Conservation (phyloP, 2,329 filamentous ascomycete species). For the Fusarium buxicola region DNA sequence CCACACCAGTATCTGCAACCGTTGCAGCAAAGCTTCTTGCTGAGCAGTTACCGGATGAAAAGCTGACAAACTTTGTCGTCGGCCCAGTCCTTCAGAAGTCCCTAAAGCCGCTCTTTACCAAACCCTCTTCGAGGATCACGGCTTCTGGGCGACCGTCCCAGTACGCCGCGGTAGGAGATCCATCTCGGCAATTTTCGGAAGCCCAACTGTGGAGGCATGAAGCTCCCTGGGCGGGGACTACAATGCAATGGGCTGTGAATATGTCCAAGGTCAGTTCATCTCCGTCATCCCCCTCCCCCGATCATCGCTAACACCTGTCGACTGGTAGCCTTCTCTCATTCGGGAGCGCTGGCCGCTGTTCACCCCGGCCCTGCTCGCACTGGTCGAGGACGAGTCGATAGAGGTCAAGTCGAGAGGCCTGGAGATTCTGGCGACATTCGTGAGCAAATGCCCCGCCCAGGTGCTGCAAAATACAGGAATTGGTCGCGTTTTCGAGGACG, state of each 20-base stretch:
- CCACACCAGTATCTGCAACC: slow-evolving; percentile 47
- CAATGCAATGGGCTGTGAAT: slow-evolving; percentile 66
- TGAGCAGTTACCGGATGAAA: slow-evolving; percentile 35
- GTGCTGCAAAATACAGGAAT: slow-evolving; percentile 74
- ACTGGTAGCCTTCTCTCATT: slow-evolving; percentile 55
- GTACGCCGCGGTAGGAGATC: slow-evolving; percentile 30
- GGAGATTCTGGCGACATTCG: slow-evolving; percentile 63
- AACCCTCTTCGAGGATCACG: slow-evolving; percentile 58
- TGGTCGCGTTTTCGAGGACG: slow-evolving; percentile 74
- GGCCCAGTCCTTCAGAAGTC: slow-evolving; percentile 70
- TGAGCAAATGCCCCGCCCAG: slow-evolving; percentile 63
- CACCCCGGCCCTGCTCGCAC: slow-evolving; percentile 75
- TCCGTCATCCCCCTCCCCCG: not conserved
- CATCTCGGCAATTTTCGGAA: slow-evolving; percentile 5
- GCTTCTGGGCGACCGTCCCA: slow-evolving; percentile 47
- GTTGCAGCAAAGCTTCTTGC: slow-evolving; percentile 50
- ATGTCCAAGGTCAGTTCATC: slow-evolving; percentile 59
- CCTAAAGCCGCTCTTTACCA: slow-evolving; percentile 75
- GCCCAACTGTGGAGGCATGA: slow-evolving; percentile 41
- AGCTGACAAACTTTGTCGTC: slow-evolving; percentile 57
- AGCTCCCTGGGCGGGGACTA: slow-evolving; percentile 37
- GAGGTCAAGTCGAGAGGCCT: slow-evolving; percentile 68
- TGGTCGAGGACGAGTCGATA: slow-evolving; percentile 72
- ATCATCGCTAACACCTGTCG: slow-evolving; percentile 6
- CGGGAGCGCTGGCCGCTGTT: slow-evolving; percentile 74